Evolutionary conservation across 1,284 basidiomycete genomes (phyloP).

Genomic region (Fomitopsis palustris): DNA sequence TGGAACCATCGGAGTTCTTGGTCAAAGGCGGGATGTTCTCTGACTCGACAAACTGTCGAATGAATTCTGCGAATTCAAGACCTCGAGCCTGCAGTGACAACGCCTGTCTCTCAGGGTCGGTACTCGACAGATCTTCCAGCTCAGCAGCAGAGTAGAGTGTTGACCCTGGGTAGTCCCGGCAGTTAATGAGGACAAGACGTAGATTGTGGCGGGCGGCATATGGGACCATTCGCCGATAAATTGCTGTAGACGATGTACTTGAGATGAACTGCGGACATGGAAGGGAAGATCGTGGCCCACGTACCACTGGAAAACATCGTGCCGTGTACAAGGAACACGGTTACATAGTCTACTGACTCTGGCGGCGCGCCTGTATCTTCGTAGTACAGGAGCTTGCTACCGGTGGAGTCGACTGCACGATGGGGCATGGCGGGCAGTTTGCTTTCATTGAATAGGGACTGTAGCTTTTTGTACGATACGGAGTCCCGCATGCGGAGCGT

Average conservation of each 20-base stretch:
- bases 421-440: conserved; percentile 15
- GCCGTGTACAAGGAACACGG: conserved; percentile 23
- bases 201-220: conserved; percentile 13
- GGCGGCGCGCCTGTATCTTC: conserved; percentile 15
- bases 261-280: too few relatives aligned
- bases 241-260: conserved; percentile 9
- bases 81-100: conserved; percentile 8
- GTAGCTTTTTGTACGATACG: too few relatives aligned
- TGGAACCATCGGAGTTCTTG: background rate
- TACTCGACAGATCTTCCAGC: conserved; percentile 6
- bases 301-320: conserved; percentile 22
- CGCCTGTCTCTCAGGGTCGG: conserved; percentile 6
- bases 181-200: conserved; percentile 19
- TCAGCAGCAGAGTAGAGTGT: conserved; percentile 15
- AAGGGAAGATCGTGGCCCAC: background rate
- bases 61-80: conserved; percentile 7
- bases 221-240: conserved; percentile 14
- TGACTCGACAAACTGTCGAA: conserved; percentile 8
- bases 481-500: background rate
- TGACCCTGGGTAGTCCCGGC: conserved; percentile 22
- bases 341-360: conserved; percentile 15
- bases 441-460: conserved; percentile 2
- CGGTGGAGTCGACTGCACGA: conserved; percentile 14
- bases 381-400: conserved; percentile 14
- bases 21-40: conserved; percentile 7